Base-by-base conservation (phyloP, 2,329 filamentous ascomycete genomes). In the Hymenotorrendiella dingleyae region DNA sequence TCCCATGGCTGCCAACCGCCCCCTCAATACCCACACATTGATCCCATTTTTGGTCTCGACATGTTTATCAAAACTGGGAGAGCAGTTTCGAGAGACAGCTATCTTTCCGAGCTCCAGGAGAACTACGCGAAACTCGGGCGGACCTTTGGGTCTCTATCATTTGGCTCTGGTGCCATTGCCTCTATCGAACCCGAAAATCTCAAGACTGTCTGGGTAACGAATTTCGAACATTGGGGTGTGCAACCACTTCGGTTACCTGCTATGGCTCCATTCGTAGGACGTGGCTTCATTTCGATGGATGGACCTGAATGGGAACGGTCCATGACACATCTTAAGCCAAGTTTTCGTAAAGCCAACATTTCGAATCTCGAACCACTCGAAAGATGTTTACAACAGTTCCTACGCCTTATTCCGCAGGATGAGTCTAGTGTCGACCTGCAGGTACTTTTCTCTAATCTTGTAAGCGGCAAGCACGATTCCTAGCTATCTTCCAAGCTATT, bases 151-250 rank as follows among this genome's bases (percentile, higher is more conserved):
- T 21, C 14, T 10, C 7, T 23, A 12, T 9, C 9, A 2, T 40
- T 40, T 22, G 37, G 37, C 16, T n/a, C 16, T 22, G 9, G 11
- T 7, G 26, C 30, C 2, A 42, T 42, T 24, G 19, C 16, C n/a
- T 33, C 40, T 12, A 29, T 42, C n/a, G 40, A 42, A n/a, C 22
- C 40, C 7, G 40, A 36, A 23, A 42, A 42, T 19, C 16, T 42
- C 4, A 36, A 36, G 23, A 42, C 33, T 6, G 19, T 22, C 14
- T 36, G 26, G 24, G 32, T 11, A 1, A 23, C 24, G 6, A 36
- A 42, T 4, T 36, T 30, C 16, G 12, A 42, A n/a, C 32, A 42
- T 36, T 42, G 27, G 26, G 40, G 40, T 22, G 24, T 36, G 3
- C 19, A 40, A 11, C 17, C 26, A 20, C 21, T 29, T 14, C 10